Percentiles rank a stretch among this genome's conserved stretches.
Conservation (phyloP, 805 yeast species). For the Metschnikowia hibisci region DNA sequence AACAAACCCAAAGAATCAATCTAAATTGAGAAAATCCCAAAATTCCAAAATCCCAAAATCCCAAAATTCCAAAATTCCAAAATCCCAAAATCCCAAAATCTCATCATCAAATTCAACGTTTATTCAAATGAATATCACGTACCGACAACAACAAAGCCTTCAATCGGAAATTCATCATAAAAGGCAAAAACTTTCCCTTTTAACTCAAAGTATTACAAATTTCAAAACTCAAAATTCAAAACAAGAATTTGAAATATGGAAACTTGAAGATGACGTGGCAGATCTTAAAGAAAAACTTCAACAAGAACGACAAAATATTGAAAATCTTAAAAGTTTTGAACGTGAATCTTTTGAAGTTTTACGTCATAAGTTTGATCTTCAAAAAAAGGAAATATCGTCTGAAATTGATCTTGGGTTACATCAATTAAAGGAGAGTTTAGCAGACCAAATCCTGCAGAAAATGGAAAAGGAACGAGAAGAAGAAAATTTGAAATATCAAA, state of each 20-base stretch:
- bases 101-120: not conserved
- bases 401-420: conserved; percentile 21
- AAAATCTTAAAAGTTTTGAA: conserved; percentile 25
- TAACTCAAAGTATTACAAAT: conserved; percentile 20
- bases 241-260: conserved; percentile 34
- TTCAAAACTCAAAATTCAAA: conserved; percentile 36
- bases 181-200: conserved; percentile 8
- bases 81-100: not conserved
- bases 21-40: no score
- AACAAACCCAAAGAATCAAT: no score
- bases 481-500: not conserved
- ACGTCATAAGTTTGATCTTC: conserved; percentile 19
- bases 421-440: conserved; percentile 25
- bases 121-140: not conserved
- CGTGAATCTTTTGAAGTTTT: conserved; percentile 17
- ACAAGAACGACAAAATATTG: conserved; percentile 31
- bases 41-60: not conserved
- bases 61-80: not conserved
- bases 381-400: conserved; percentile 20
- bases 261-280: conserved; percentile 30
- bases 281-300: conserved; percentile 37
- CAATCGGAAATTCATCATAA: conserved; percentile 9
- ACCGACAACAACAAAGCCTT: conserved; percentile 9
- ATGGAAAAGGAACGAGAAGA: conserved; percentile 7
- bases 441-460: conserved; percentile 32